Evolutionary conservation across 805 yeast genomes (phyloP).

Genomic region (Cyberlindnera sargentensis): DNA sequence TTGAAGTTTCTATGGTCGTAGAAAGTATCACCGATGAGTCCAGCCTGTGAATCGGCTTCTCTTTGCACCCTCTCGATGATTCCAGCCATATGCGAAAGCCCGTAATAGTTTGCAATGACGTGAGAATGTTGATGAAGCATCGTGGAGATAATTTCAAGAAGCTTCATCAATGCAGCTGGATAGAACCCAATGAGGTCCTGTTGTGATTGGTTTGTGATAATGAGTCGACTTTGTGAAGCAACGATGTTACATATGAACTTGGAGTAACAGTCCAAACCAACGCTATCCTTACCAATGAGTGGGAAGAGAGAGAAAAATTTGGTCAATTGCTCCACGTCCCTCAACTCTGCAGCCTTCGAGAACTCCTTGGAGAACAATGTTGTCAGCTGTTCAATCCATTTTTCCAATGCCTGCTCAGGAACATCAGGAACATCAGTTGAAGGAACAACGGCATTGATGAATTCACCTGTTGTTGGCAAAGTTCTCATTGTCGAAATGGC

Average conservation of each 20-base stretch:
- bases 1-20: constrained; percentile 64
- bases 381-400: constrained; percentile 56
- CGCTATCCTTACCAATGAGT: constrained; percentile 59
- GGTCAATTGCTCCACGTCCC: constrained; percentile 65
- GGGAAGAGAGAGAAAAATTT: constrained; percentile 84
- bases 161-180: constrained; percentile 52
- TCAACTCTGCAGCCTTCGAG: constrained; percentile 56
- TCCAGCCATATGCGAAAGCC: constrained; percentile 47
- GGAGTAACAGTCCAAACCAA: constrained; percentile 78
- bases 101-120: constrained; percentile 70
- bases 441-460: constrained; percentile 79
- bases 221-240: constrained; percentile 65
- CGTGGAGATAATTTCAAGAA: constrained; percentile 78
- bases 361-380: constrained; percentile 55
- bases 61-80: constrained; percentile 71
- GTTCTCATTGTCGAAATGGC: constrained; percentile 47
- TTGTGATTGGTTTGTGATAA: constrained; percentile 42
- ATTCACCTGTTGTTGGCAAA: constrained; percentile 61
- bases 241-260: constrained; percentile 81
- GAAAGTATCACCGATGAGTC: constrained; percentile 79
- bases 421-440: constrained; percentile 77
- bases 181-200: constrained; percentile 42
- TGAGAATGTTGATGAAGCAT: constrained; percentile 84
- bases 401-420: constrained; percentile 50
- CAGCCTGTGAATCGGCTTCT: constrained; percentile 91